Base-by-base conservation (phyloP, 2,329 filamentous ascomycete genomes). In the Pyrenophora teres region DNA sequence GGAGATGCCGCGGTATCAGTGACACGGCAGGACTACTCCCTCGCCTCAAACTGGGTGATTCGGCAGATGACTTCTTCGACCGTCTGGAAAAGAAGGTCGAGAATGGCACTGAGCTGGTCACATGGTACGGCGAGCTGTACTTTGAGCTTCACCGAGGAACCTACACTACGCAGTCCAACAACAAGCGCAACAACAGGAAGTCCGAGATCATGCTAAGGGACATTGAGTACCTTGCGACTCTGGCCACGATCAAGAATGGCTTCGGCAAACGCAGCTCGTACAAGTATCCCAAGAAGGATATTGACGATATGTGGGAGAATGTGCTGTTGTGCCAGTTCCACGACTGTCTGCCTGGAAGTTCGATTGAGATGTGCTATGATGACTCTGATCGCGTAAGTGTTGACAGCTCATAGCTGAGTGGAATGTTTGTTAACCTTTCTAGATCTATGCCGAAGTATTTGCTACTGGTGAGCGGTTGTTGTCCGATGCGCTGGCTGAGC, bases 61-160 rank as follows among this genome's bases (percentile, higher is more conserved):
- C 89, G 1, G 94, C 97, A 13, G 93, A 99, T 54, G 90, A 96
- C 64, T 97, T 97, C 79, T 97, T 97, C 69, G 89, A 89, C 62
- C 83, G 83, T 44, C 80, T 99, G 3, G 88, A 96, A 72, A 84
- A 88, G 74, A 96, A 92, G 76, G 85, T 85, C 23, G 78, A 79
- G 25, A 74, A 80, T 16, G 83, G 83, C 16, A 84, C 85, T 2
- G 82, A 90, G 15, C 87, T 97, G 46, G 89, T 92, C 19, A 97
- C 94, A 1, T 99, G 94, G 94, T 96, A 96, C 71, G 94, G 94
- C 36, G 94, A 99, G 77, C 82, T 99, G 7, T 99, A 99, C 77
- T 96, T 99, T 73, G 94, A 99, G 75, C 83, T 99, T 41, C 94
- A 99, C 72, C 89, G 94, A 54, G 94, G 94, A 46, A 97, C 93